Base-by-base conservation (phyloP, 257 asterid species). In the Prunella vulgaris region DNA sequence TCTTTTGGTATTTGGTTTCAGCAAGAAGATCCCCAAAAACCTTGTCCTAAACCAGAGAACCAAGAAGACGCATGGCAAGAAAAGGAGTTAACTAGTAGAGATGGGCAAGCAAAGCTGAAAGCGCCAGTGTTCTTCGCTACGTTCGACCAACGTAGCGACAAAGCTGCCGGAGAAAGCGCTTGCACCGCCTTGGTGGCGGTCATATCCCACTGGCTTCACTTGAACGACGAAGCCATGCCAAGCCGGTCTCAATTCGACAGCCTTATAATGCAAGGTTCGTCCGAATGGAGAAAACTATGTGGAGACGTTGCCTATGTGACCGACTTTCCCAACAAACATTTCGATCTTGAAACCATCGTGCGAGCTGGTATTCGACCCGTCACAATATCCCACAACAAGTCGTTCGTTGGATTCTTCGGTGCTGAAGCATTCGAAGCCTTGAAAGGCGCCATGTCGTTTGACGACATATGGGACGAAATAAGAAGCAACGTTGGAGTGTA, bases 151-250 rank as follows among this genome's bases (percentile, higher is more conserved):
- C 74, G 93, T 15, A 85, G 93, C 70, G 80, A 80, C 37, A 75
- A 84, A 57, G 96, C 93, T 3, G 86, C 89, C 10, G 96, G 96
- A 14, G 91, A 82, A 62, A 82, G 95, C 18, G 95, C 95, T 0
- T 90, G 95, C 81, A 83, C 96, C 1, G 86, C 83, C 7, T 57
- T 87, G 22, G 96, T 85, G 4, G 85, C 82, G 22, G 87, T 85
- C 5, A 81, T 87, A 67, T 80, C 95, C 68, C 88, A 90, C 70
- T 84, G 93, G 96, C 95, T 90, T 25, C 90, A 80, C 42, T 70
- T 80, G 0, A 84, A 90, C 74, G 7, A 15, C 1, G 56, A 71
- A 30, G 21, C 78, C 57, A 87, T 69, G 81, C 93, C 96, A 2
- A 70, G 74, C 59, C 76, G 76, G 53, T 68, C 60, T 3, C 84